Base-by-base conservation (phyloP, 352 stramenopile genomes). In the Hyphochytrium catenoides region DNA sequence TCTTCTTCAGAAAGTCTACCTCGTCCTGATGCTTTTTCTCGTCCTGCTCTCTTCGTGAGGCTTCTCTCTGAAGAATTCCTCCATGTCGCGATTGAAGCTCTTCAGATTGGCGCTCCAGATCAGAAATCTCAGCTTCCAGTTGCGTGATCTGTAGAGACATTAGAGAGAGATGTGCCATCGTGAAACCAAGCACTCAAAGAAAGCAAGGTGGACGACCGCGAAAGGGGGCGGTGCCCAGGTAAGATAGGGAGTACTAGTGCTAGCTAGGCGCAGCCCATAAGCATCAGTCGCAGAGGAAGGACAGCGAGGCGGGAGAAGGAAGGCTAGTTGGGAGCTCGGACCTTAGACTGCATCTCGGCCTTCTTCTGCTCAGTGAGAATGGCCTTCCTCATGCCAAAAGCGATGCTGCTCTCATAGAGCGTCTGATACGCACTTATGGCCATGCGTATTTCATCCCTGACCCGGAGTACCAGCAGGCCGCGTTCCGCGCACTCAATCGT, bases 351-450 rank as follows among this genome's bases (percentile, higher is more conserved):
- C 15, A 79, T 61, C 34, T 89, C 67, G 44, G 77, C 74, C 46
- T 86, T 86, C 32, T 66, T 69, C 40, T 93, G 78, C 54, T 91
- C 73, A 6, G 72, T 70, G 58, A 90, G 84, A 7, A 93, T 56
- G 17, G 78, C 76, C 51, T 93, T 91, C 42, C 78, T 66, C 61
- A 93, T 91, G 21, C 76, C 77, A 41, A 90, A 93, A 8, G 77
- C 76, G 31, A 91, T 88, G 27, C 58, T 78, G 14, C 57, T 79
- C 49, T 92, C 76, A 47, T 92, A 92, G 34, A 92, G 48, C 12
- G 72, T 90, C 51, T 91, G 72, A 41, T 91, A 93, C 9, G 77
- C 74, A 9, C 71, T 65, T 44, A 90, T 86, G 3, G 74, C 89
- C 75, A 90, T 90, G 11, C 72, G 59, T 24, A 78, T 74, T 43